Base-by-base conservation (phyloP, 2,329 filamentous ascomycete genomes). In the Periglandula ipomoeae region DNA sequence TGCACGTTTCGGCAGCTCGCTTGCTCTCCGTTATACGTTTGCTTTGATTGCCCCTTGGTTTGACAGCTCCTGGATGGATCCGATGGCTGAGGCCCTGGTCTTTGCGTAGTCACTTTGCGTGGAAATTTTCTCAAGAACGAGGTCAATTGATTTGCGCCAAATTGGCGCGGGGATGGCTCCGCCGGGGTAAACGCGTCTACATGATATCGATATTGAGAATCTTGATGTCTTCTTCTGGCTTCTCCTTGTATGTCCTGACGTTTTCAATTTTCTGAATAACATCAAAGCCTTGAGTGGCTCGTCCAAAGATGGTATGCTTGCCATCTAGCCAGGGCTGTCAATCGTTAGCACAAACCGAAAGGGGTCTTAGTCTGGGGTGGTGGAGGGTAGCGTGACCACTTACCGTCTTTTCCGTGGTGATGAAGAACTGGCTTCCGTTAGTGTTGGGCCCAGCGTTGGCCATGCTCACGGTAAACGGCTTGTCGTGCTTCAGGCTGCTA, bases 231-330 rank as follows among this genome's bases (percentile, higher is more conserved):
- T 95, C 89, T 65, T 95, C 87, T 1, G 93, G 93, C 72, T 91
- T 95, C 70, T 98, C 94, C 73, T 84, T 84, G 66, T 86, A 83
- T 4, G 89, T 89, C 63, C 85, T 86, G 15, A 79, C 76, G 64
- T 94, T 95, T 70, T 98, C 93, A 63, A 98, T 98, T 71, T 85
- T 88, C 66, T 97, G 89, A 52, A 98, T 84, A 19, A 98, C 89
- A 65, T 98, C 93, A 62, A 97, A 72, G 0, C 93, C 93, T 62
- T 90, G 85, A 34, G 91, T 84, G 1, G 89, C 90, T 37, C 93
- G 77, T 1, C 93, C 93, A 63, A 98, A 98, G 47, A 98, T 87
- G 0, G 91, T 97, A 65, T 98, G 93, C 66, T 96, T 95, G 54
- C 86, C 84, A 64, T 98, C 93, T 46, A 98, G 70, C 93, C 93